Evolutionary conservation across 129 eudicot species (phyloP), one percentile per base, ranked within the genome.

Genomic region (Smallanthus sonchifolius): DNA sequence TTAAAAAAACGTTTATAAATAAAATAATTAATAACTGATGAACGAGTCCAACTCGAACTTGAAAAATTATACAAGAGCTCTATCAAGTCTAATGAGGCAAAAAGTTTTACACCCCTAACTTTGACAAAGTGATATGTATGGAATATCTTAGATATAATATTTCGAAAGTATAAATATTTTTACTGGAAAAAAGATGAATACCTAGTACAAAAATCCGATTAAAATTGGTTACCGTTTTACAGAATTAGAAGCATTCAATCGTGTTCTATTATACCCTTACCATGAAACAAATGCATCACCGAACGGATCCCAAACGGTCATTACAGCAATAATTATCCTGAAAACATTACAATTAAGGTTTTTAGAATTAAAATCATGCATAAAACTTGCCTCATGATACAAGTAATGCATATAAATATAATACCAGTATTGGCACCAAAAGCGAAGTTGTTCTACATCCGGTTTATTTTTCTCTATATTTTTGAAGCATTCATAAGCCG

Each of bases 381-480:
- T 59, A 77, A 6, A 24, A 6, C 16, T 39, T 63, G 42, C 11
- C 19, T 56, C 0, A 7, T 9, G n/a, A 28, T 3, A 32, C 48
- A 37, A 65, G 20, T 7, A 11, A 48, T 35, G 7, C 38, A 44
- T 0, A 39, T 37, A 34, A 24, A 70, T 24, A 28, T 37, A 2
- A 48, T 75, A 92, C 98, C 98, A 93, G 69, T 90, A 93, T 75
- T 93, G 98, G 83, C 96, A 93, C 98, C 96, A 93, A 84, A 93
- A 93, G 37, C 95, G 96, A 52, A 93, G 90, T 47, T 79, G 85
- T 63, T 90, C 95, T 28, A 90, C 82, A 45, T 90, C 92, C 59
- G 98, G 95, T 68, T 87, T 93, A 74, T 93, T 93, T 83, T 77
- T 86, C 65, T 93, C 98, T 65, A 93, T 88, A 16, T 80, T 77